phyloP scores from a whole-genome alignment of 2,329 filamentous ascomycete species.

The Alternaria viburni region DNA sequence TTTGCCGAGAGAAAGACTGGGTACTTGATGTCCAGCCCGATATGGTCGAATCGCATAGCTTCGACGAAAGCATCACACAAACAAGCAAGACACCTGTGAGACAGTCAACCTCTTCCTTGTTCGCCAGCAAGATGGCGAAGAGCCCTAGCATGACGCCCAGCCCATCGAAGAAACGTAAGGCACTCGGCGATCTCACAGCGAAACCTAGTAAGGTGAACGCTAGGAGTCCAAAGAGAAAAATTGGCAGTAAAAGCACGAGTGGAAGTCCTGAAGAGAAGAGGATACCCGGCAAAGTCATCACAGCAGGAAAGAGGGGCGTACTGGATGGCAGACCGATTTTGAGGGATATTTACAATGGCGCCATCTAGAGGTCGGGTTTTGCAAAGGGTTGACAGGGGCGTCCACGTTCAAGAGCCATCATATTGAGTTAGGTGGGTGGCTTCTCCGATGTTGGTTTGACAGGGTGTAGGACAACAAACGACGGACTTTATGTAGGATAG shows the following conservation, averaged over 20 bases:
- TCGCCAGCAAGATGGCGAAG: background rate
- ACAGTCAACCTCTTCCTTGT: background rate
- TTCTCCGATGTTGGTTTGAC: background rate
- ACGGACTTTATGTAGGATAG: background rate
- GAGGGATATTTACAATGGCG: constrained; percentile 75
- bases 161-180: constrained; percentile 44
- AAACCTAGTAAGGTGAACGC: constrained; percentile 14
- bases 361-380: constrained; percentile 9
- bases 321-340: constrained; percentile 72
- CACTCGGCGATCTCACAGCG: constrained; percentile 31
- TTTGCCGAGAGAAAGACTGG: constrained; percentile 84
- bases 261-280: constrained; percentile 48
- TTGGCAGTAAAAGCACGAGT: constrained; percentile 24
- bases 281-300: constrained; percentile 66
- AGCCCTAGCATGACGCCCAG: constrained; percentile 24
- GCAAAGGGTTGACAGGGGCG: background rate
- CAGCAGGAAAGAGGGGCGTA: constrained; percentile 61
- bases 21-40: constrained; percentile 72
- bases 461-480: background rate
- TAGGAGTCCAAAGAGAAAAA: constrained; percentile 23
- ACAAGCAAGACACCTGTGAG: constrained; percentile 22
- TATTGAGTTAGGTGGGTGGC: background rate
- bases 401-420: background rate
- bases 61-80: constrained; percentile 62
- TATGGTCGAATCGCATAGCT: constrained; percentile 71